phyloP scores from a whole-genome alignment of 2,329 filamentous ascomycete genomes.

The Xenoacremonium recifei region DNA sequence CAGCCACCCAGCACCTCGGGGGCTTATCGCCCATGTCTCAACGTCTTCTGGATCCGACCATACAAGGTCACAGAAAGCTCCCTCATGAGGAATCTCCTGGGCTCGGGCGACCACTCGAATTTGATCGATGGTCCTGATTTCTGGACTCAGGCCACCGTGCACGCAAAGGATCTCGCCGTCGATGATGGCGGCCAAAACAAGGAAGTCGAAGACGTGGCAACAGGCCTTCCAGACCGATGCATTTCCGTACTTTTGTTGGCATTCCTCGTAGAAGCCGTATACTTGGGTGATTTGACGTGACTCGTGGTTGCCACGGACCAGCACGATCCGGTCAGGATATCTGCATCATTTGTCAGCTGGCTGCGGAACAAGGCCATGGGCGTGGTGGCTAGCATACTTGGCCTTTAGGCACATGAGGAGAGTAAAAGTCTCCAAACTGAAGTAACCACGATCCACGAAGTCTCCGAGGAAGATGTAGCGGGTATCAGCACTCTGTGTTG shows the following conservation, averaged over 20 bases:
- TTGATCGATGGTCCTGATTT: constrained; percentile 97
- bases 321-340: constrained; percentile 91
- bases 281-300: constrained; percentile 97
- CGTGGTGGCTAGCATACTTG: constrained; percentile 42
- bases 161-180: constrained; percentile 98
- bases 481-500: constrained; percentile 50
- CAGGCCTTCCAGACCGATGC: constrained; percentile 99
- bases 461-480: constrained; percentile 71
- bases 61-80: constrained; percentile 95
- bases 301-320: constrained; percentile 97
- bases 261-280: constrained; percentile 99
- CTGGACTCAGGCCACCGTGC: constrained; percentile 84
- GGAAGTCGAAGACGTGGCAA: constrained; percentile 98
- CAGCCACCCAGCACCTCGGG: constrained; percentile 93
- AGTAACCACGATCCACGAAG: constrained; percentile 96
- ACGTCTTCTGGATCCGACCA: constrained; percentile 98
- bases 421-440: constrained; percentile 97
- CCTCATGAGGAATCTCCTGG: constrained; percentile 96
- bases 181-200: constrained; percentile 94
- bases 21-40: constrained; percentile 93
- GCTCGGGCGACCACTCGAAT: constrained; percentile 98
- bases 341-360: constrained; percentile 43
- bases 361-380: not conserved
- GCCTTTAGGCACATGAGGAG: constrained; percentile 92
- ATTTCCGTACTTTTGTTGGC: constrained; percentile 96